Base-by-base conservation (phyloP, 768 basidiomycete species). In the Pleurotus sapidus region DNA sequence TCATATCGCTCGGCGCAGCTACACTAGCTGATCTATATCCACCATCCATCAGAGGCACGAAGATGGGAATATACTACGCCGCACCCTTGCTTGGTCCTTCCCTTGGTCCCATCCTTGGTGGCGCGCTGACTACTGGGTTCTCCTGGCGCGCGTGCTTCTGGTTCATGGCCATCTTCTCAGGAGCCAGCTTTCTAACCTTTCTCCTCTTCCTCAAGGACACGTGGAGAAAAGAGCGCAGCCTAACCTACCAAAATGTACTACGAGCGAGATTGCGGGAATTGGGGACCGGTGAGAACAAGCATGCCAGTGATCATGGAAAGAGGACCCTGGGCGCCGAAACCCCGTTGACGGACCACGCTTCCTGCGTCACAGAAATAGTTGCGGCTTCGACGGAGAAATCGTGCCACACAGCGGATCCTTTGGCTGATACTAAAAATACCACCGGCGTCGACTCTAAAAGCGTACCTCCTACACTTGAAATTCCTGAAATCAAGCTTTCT, bases 131-230 rank as follows among this genome's bases (percentile, higher is more conserved):
- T 0, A 76, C 84, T 53, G 79, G 74, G 0, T 86, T 87, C 68
- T 79, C 76, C 51, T 96, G 95, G 94, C 81, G 90, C 38, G 83
- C 87, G 5, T 83, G 84, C 0, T 93, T 95, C 68, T 95, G 90
- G 82, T 92, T 95, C 68, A 79, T 94, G 20, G 74, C 81, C 1
- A 84, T 86, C 34, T 77, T 87, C 55, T 81, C 81, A 7, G 84
- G 83, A 1, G 25, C 77, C 34, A 80, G 79, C 50, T 74, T 83
- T 50, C 45, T 84, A 38, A 70, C 77, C n/a, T 91, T 92, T 68
- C 55, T 88, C 27, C 68, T 87, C 20, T 74, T 88, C 65, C 90
- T 94, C 74, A 83, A 81, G 57, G 93, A 95, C 64, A 92, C 92
- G 0, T 95, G 91, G 73, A 82, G 93, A 14, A 74, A 80, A 55